These are phyloP conservation scores for Euphorbia peplus DNA, from an alignment of 345 rosid genomes.

Conservation along the genomic window DNA sequence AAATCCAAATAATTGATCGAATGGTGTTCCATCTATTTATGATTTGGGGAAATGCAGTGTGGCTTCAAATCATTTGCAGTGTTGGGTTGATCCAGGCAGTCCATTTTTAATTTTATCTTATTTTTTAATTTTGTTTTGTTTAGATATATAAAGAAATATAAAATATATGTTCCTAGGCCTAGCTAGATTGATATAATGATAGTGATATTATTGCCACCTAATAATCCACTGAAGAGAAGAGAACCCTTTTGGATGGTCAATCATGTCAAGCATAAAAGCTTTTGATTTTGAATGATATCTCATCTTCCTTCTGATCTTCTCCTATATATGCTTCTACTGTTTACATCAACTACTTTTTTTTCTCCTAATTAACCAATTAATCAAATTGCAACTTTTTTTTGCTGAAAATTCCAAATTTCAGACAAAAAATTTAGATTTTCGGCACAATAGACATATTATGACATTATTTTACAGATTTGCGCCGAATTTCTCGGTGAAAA, in stretches of 20 bases:
- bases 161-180: no score
- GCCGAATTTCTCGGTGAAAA: no score
- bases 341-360: constrained; percentile 13
- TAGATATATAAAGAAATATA: neutral
- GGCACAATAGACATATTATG: no score
- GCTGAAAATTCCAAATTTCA: no score
- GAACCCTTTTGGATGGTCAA: constrained; percentile 40
- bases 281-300: no score
- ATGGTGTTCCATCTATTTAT: constrained; percentile 23
- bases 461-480: no score
- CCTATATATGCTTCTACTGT: constrained; percentile 9
- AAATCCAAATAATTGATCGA: constrained; percentile 16
- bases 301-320: no score
- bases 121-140: neutral
- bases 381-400: no score
- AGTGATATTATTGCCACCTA: constrained; percentile 61
- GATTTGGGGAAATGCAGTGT: constrained; percentile 34
- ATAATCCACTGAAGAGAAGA: constrained; percentile 54
- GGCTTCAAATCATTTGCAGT: constrained; percentile 38
- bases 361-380: no score
- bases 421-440: no score
- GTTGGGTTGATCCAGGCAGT: constrained; percentile 46
- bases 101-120: constrained; percentile 9
- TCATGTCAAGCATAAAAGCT: constrained; percentile 61
- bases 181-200: constrained; percentile 34